phyloP scores from a whole-genome alignment of 371 early-diverging fungal species.

The Mortierella sp. region DNA sequence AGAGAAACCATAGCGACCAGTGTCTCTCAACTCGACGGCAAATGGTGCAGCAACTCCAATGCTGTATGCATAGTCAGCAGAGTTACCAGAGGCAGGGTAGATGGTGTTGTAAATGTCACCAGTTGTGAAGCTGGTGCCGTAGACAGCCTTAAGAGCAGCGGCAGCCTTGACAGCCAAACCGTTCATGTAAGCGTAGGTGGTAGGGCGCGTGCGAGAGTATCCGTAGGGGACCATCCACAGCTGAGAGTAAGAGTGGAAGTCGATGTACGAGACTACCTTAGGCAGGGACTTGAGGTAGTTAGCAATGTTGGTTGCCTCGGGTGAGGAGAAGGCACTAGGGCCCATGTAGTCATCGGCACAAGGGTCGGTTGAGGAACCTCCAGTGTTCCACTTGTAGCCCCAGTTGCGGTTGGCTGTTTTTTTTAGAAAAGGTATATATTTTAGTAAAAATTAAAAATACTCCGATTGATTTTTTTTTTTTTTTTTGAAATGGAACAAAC shows the following conservation, averaged over 20 bases:
- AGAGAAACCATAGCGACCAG: conserved; percentile 61
- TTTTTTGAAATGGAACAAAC: not conserved
- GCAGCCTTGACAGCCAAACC: conserved; percentile 38
- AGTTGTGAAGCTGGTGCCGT: conserved; percentile 31
- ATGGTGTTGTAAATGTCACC: conserved; percentile 65
- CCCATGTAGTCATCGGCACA: conserved; percentile 70
- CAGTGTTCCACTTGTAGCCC: conserved; percentile 64
- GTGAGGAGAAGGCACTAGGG: conserved; percentile 63
- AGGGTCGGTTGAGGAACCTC: conserved; percentile 64
- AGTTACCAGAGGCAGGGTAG: conserved; percentile 61
- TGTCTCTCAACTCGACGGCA: conserved; percentile 68
- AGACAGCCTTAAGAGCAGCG: conserved; percentile 22
- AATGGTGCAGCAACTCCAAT: conserved; percentile 60
- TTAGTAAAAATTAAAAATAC: conserved; percentile 37
- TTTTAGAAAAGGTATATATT: conserved; percentile 7
- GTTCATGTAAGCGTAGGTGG: conserved; percentile 43
- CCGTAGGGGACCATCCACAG: conserved; percentile 55
- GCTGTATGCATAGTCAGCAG: conserved; percentile 61
- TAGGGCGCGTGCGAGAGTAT: conserved; percentile 40
- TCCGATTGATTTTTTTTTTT: not conserved
- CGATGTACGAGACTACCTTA: conserved; percentile 57
- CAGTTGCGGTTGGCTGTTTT: conserved; percentile 64
- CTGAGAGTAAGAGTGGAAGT: conserved; percentile 55
- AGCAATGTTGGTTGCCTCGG: conserved; percentile 64
- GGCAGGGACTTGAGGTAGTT: conserved; percentile 59